These are phyloP conservation scores for Croton setiger DNA, from an alignment of 441 rosid species.

Conservation along the genomic window DNA sequence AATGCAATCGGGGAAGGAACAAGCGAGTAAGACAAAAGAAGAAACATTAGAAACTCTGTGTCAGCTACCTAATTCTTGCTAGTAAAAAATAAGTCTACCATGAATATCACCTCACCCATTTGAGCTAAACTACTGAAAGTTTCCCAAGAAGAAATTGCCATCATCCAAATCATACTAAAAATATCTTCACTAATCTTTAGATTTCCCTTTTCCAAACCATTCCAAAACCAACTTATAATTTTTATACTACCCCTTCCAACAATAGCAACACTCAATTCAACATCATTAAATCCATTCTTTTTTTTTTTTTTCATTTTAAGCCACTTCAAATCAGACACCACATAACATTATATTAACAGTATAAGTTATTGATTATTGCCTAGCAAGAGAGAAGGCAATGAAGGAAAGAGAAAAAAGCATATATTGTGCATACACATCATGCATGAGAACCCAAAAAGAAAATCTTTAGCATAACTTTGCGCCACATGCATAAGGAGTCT, in stretches of 20 bases:
- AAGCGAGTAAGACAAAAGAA: neutral
- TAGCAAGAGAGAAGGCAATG: neutral
- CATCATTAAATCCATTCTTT: no score
- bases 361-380: neutral
- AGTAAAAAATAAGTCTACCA: no score
- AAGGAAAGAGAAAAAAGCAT: neutral
- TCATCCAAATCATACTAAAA: neutral
- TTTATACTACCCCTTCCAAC: neutral
- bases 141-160: neutral
- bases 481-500: neutral
- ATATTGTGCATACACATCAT: neutral
- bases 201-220: neutral
- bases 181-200: neutral
- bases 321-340: neutral
- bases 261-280: neutral
- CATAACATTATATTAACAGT: neutral
- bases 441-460: neutral
- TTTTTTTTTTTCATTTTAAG: neutral
- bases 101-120: no score
- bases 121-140: no score
- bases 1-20: neutral
- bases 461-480: neutral
- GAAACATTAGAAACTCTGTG: no score
- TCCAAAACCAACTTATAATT: no score
- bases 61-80: no score